These are phyloP conservation scores for Coemansia sp. DNA, from an alignment of 192 early-diverging fungal species.

Conservation along the genomic window DNA sequence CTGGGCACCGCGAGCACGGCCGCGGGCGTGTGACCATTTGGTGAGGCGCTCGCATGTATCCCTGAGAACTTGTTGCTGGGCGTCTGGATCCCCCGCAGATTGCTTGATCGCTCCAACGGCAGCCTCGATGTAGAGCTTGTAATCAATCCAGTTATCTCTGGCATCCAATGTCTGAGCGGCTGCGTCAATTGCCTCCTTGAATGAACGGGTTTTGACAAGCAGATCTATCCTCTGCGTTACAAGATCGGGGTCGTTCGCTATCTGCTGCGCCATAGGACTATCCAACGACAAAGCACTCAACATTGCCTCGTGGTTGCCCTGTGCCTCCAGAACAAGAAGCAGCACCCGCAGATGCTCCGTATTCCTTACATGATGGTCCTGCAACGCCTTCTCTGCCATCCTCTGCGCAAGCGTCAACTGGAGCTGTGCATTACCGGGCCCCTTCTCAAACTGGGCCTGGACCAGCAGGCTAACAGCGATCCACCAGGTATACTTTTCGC, in stretches of 20 bases:
- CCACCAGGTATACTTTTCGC: constrained; percentile 86
- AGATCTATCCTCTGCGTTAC: constrained; percentile 60
- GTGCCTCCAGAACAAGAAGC: constrained; percentile 68
- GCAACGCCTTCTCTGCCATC: constrained; percentile 77
- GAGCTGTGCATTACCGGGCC: constrained; percentile 41
- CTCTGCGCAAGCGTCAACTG: constrained; percentile 74
- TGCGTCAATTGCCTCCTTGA: constrained; percentile 50
- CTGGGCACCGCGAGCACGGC: constrained; percentile 35
- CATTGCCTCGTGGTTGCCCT: constrained; percentile 69
- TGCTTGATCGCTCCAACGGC: constrained; percentile 4
- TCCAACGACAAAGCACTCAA: constrained; percentile 59
- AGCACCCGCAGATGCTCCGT: constrained; percentile 84
- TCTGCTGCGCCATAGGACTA: constrained; percentile 61
- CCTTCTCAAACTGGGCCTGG: constrained; percentile 58
- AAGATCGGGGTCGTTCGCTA: constrained; percentile 76
- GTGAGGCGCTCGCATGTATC: constrained; percentile 13
- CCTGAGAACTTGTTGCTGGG: not conserved
- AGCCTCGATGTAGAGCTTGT: constrained; percentile 43
- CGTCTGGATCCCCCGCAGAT: not conserved
- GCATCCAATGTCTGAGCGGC: constrained; percentile 49
- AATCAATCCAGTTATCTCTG: constrained; percentile 52
- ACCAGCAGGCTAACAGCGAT: constrained; percentile 76
- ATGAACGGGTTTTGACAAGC: constrained; percentile 54
- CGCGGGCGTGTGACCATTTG: constrained; percentile 30
- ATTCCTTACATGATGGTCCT: constrained; percentile 64